Base-by-base conservation (phyloP, 192 early-diverging fungal genomes). In the Podila minutissima region DNA sequence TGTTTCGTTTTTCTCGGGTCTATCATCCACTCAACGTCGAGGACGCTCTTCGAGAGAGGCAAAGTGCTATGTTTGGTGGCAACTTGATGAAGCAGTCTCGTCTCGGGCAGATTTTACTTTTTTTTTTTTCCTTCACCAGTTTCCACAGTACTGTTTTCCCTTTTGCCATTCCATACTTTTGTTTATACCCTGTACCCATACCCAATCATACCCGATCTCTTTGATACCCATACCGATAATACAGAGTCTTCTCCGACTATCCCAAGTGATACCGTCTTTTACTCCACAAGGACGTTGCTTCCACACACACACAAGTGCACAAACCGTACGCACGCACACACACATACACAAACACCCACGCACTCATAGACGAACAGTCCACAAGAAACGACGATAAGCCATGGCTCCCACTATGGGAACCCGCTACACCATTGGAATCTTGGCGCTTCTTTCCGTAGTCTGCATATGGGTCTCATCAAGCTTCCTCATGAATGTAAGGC, bases 381-480 rank as follows among this genome's bases (percentile, higher is more conserved):
- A 28, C 32, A 49, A 20, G 13, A 22, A 48, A 65, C 32, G 48
- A 48, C 11, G n/a, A 50, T 22, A 28, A 13, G 26, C 26, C 22
- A 22, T 50, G 22, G 46, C 46, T 70, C 28, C 59, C 41, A 41
- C 71, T 24, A 66, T 51, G 33, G 71, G 66, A 13, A 81, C 77
- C 32, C 89, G 93, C 17, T 90, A 88, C 29, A 74, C 86, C n/a
- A 49, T 87, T 31, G 94, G 94, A 10, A 82, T 94, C n/a, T 17
- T 89, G 3, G 81, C 89, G 33, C 82, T 95, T 24, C 78, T 94
- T 15, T 74, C 84, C 60, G 93, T 95, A 11, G 94, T 94, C 55
- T 71, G 92, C 62, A 93, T 95, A 59, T 95, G 94, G 94, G 92
- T 93, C 4, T 86, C 86, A 1, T 92, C 91, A 50, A 93, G 92